Conservation (phyloP, 345 rosid genomes). For the Murraya paniculata region DNA sequence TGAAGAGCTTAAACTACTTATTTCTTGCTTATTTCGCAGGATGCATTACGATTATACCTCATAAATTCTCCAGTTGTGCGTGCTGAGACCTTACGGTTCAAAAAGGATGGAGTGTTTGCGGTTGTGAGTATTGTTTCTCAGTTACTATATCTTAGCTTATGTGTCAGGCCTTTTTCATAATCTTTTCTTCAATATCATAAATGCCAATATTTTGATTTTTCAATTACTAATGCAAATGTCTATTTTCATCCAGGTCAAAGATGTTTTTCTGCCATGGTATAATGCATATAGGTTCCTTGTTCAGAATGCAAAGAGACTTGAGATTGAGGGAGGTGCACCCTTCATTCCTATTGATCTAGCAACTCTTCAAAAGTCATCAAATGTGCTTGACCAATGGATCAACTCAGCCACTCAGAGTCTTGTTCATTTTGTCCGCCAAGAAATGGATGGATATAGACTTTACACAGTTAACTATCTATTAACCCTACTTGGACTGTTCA, state of each 20-base stretch:
- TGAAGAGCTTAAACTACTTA: constrained; percentile 6
- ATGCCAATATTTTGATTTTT: background rate
- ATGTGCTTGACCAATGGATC: constrained; percentile 98
- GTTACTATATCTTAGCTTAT: constrained; percentile 2
- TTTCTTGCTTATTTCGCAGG: constrained; percentile 42
- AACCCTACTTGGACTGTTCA: background rate
- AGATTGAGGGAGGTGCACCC: constrained; percentile 73
- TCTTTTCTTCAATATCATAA: background rate
- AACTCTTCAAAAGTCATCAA: constrained; percentile 63
- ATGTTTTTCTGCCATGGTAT: constrained; percentile 99
- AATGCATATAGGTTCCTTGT: constrained; percentile 98
- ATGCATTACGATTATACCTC: constrained; percentile 88
- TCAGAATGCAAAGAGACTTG: constrained; percentile 96
- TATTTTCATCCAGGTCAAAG: constrained; percentile 68
- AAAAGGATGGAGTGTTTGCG: constrained; percentile 85
- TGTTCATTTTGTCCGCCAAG: constrained; percentile 81
- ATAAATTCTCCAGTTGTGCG: constrained; percentile 99
- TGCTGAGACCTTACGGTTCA: constrained; percentile 92
- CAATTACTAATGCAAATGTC: constrained; percentile 10
- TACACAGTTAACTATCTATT: constrained; percentile 63
- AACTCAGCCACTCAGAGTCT: constrained; percentile 98
- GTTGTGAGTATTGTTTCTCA: constrained; percentile 64
- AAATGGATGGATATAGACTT: constrained; percentile 94
- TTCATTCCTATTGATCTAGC: constrained; percentile 65
- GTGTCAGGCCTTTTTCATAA: constrained; percentile 4